Conservation (phyloP, 176 grass and related monocot species). For the Poa pratensis region DNA sequence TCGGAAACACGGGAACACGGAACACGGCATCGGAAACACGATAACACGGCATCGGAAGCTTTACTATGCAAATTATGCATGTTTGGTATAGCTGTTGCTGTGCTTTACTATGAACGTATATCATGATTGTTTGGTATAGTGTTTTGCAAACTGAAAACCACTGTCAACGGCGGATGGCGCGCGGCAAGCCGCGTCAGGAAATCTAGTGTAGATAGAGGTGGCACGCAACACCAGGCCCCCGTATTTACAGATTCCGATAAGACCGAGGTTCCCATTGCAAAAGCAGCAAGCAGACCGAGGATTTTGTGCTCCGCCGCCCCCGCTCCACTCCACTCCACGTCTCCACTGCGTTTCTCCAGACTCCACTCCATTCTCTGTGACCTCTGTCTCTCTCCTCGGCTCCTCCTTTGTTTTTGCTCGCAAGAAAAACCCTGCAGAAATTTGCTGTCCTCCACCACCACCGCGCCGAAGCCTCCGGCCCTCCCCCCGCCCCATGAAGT, state of each 20-base stretch:
- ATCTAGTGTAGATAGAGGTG: constrained; percentile 9
- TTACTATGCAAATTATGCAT: too few relatives aligned
- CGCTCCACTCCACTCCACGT: constrained; percentile 10
- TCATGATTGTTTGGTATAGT: too few relatives aligned
- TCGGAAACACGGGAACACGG: too few relatives aligned
- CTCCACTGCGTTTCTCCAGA: not conserved
- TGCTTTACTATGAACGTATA: too few relatives aligned
- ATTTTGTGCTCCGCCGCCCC: constrained; percentile 31
- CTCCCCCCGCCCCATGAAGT: constrained; percentile 18
- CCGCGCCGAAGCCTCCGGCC: constrained; percentile 18
- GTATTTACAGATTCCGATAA: not conserved
- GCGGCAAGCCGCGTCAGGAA: too few relatives aligned
- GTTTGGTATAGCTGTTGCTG: too few relatives aligned
- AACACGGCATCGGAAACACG: too few relatives aligned
- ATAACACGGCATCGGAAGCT: too few relatives aligned
- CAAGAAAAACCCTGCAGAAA: constrained; percentile 33
- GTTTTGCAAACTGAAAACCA: too few relatives aligned
- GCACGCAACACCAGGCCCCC: not conserved
- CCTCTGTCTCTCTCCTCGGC: not conserved
- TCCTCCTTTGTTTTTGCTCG: constrained; percentile 28
- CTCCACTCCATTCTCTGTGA: not conserved
- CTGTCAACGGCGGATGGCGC: too few relatives aligned
- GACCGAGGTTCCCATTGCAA: not conserved
- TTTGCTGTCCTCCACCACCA: constrained; percentile 20
- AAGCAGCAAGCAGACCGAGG: not conserved